Base-by-base conservation (phyloP, 192 early-diverging fungal genomes). In the Umbelopsis vinacea region DNA sequence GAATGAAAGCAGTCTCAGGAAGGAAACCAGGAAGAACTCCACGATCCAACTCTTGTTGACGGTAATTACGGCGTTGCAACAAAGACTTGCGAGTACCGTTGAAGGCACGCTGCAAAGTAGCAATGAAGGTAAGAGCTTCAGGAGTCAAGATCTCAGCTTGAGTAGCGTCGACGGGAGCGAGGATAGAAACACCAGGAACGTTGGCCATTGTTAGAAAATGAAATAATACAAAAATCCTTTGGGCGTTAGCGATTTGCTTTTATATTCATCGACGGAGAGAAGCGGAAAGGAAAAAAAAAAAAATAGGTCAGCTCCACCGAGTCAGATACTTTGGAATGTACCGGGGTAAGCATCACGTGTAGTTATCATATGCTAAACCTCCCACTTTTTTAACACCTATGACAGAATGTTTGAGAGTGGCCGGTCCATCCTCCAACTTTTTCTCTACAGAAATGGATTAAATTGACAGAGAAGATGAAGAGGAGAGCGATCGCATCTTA, bases 71-170 rank as follows among this genome's bases (percentile, higher is more conserved):
- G 21, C 82, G 83, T 68, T 89, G 86, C n/a, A 98, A 85, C 45
- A 98, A 89, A 38, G 86, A 81, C 86, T 95, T 94, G 78, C 97
- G 93, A 50, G 92, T 93, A 46, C 81, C 79, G 78, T 98, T 96
- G 88, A 97, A 98, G 67, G 90, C 83, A 43, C 95, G 87, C 75
- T 99, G 94, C 63, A 99, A 87, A 66, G 90, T 93, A 66, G 95
- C 95, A 52, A 97, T 82, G 72, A 99, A 97, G 52, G 86, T 71
- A 46, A 96, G 88, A 26, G 95, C 94, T 75, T 90, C 89, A 33
- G 89, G 86, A 12, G 92, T 87, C 67, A 99, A 89, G 72, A 96
- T 93, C 77, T 94, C 88, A 38, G 70, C 71, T 57, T 93, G 86
- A 47, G 79, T 76, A 43, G 84, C 81, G 29, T 81, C 82, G 67